Evolutionary conservation across 2,329 filamentous ascomycete genomes (phyloP).

Genomic region (Arachnomyces sp.): DNA sequence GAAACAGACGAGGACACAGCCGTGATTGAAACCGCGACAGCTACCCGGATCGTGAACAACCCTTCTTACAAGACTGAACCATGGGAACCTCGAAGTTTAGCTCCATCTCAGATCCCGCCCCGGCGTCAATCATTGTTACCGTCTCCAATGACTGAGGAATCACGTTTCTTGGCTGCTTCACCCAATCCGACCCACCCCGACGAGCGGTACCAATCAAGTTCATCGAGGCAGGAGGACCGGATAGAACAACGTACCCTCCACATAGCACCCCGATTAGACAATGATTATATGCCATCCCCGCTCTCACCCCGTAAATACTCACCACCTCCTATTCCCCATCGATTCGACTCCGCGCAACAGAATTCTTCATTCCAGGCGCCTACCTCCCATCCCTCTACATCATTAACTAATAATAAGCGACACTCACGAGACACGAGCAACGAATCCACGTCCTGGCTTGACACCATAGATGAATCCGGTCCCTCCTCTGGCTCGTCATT

Average conservation of each 20-base stretch:
- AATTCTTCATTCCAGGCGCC: conserved; percentile 7
- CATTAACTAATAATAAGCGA: conserved; percentile 15
- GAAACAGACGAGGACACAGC: conserved; percentile 31
- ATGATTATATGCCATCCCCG: conserved; percentile 61
- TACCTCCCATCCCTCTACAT: conserved; percentile 25
- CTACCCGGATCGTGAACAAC: conserved; percentile 45
- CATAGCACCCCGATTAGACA: conserved; percentile 45
- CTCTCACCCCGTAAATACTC: conserved; percentile 57
- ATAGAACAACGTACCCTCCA: conserved; percentile 3
- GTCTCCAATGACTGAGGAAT: conserved; percentile 25
- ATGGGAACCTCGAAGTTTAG: conserved; percentile 19
- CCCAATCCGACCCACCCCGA: conserved; percentile 36
- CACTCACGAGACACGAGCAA: conserved; percentile 59
- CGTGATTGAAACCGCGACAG: conserved; percentile 47
- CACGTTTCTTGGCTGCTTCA: conserved; percentile 11
- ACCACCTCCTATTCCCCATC: conserved; percentile 35
- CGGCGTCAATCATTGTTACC: conserved; percentile 33
- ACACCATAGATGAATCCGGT: conserved; percentile 85
- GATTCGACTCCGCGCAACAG: conserved; percentile 6
- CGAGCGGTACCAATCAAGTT: conserved; percentile 24
- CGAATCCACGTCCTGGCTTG: conserved; percentile 85
- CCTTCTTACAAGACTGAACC: conserved; percentile 13
- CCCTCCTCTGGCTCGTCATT: conserved; percentile 72
- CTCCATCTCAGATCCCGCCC: conserved; percentile 25
- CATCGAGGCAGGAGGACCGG: conserved; percentile 6